phyloP scores from a whole-genome alignment of 2,329 filamentous ascomycete species.

The Simplicillium sp. region DNA sequence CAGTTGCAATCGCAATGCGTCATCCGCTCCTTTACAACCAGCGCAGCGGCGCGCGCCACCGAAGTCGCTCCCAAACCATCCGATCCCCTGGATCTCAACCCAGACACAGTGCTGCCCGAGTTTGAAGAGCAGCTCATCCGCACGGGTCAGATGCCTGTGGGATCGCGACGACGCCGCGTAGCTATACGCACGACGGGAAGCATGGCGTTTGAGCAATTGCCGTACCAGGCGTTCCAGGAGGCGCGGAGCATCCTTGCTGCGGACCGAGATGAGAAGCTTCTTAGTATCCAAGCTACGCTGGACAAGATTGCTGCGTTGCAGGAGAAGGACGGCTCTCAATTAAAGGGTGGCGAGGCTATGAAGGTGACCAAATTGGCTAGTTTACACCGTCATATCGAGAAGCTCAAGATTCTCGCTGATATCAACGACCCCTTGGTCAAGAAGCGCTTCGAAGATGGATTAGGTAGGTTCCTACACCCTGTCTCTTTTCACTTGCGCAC shows the following conservation, averaged over 20 bases:
- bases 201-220: conserved; percentile 84
- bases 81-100: conserved; percentile 44
- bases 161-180: conserved; percentile 74
- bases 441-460: conserved; percentile 84
- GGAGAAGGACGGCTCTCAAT: conserved; percentile 42
- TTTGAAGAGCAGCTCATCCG: conserved; percentile 58
- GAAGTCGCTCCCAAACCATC: conserved; percentile 12
- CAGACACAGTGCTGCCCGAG: conserved; percentile 53
- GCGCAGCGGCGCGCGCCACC: conserved; percentile 9
- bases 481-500: no score
- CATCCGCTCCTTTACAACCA: conserved; percentile 24
- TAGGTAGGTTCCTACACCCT: no score
- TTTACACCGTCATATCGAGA: conserved; percentile 63
- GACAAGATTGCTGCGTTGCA: conserved; percentile 60
- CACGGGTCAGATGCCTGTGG: conserved; percentile 62
- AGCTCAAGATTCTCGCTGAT: conserved; percentile 81
- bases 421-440: conserved; percentile 94
- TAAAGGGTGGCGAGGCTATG: conserved; percentile 50
- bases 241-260: conserved; percentile 72
- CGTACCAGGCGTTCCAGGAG: conserved; percentile 97
- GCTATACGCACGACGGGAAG: conserved; percentile 55
- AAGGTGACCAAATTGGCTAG: conserved; percentile 60
- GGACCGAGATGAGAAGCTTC: conserved; percentile 74
- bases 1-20: conserved; percentile 35
- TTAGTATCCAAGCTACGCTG: conserved; percentile 58